Evolutionary conservation across 2,329 filamentous ascomycete species (phyloP), one percentile per base, ranked within the genome.

Genomic region (Botrytis medusae): DNA sequence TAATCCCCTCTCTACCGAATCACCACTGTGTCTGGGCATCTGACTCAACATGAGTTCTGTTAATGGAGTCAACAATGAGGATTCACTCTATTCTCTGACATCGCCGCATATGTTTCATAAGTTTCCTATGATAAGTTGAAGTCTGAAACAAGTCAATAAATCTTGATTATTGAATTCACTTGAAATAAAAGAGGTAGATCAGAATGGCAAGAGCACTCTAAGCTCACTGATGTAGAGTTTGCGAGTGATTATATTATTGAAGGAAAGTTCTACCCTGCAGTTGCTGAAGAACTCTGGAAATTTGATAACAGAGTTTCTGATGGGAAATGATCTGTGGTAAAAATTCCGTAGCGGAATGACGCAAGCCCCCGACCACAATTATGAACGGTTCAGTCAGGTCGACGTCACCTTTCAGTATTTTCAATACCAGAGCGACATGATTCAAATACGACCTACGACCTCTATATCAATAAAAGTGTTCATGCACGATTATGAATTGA

Each of bases 1-100:
- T 9, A 57, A 57, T 57, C 5, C n/a, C 2, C 29, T 22, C 22
- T 40, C 46, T 42, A 29, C 8, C 25, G 4, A 22, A 68, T 20
- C 9, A 12, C 34, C 2, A 4, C n/a, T 25, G 4, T 54, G 20
- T 20, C 14, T 54, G 25, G 40, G 34, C n/a, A 37, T 20, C 25
- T 57, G 65, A 69, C 18, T 32, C n/a, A 18, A 20, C 8, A 16
- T n/a, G 10, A 4, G 25, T 0, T 14, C 37, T 8, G n/a, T 68
- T 29, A 42, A 42, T 20, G 20, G 22, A 57, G 10, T 32, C 14
- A 25, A 16, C 48, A 20, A 32, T 4, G n/a, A 25, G 4, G 18
- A 69, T 57, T 69, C 65, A 69, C 65, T 57, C 1, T 32, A 68
- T 40, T 25, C 34, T 69, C 48, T n/a, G 48, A 69, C 25, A 10